Percentiles rank a stretch among this genome's conserved stretches.
Evolutionary conservation across 1,284 basidiomycete genomes (phyloP).

Genomic region (Butyriboletus appendiculatus): DNA sequence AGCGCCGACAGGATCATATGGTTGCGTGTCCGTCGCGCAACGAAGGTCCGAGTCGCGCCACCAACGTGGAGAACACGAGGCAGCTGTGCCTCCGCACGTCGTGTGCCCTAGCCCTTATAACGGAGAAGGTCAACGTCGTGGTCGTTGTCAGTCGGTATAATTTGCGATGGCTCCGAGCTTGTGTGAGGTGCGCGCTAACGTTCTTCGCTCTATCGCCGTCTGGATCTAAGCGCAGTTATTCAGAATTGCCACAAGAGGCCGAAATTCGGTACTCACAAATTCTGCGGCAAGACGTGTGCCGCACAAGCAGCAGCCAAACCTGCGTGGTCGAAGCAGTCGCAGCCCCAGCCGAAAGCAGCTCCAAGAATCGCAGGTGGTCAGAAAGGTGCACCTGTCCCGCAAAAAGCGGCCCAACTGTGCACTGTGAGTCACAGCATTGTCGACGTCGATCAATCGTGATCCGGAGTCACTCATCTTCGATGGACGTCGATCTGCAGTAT

Average conservation of each 20-base stretch:
- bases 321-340: constrained; percentile 14
- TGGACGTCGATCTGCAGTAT: constrained; percentile 30
- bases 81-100: constrained; percentile 3
- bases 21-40: constrained; percentile 4
- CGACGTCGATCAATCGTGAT: constrained; percentile 32
- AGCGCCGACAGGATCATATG: constrained; percentile 1
- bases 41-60: constrained; percentile 9
- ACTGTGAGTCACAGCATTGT: constrained; percentile 25
- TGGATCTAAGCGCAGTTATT: constrained; percentile 4
- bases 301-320: constrained; percentile 38
- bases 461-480: constrained; percentile 15
- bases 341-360: constrained; percentile 12
- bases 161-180: constrained; percentile 27
- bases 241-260: constrained; percentile 60
- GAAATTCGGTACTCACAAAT: constrained; percentile 50
- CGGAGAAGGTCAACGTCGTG: constrained; percentile 3
- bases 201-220: not conserved
- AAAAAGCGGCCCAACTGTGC: constrained; percentile 26
- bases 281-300: constrained; percentile 63
- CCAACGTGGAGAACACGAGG: constrained; percentile 33
- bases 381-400: constrained; percentile 13
- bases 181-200: constrained; percentile 29
- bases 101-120: constrained; percentile 13
- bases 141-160: constrained; percentile 12
- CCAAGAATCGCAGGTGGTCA: constrained; percentile 18